Percentiles rank a stretch among this genome's conserved stretches.
Evolutionary conservation across 495 filamentous ascomycete species (phyloP).

Genomic region (Glutinoglossum americanum): DNA sequence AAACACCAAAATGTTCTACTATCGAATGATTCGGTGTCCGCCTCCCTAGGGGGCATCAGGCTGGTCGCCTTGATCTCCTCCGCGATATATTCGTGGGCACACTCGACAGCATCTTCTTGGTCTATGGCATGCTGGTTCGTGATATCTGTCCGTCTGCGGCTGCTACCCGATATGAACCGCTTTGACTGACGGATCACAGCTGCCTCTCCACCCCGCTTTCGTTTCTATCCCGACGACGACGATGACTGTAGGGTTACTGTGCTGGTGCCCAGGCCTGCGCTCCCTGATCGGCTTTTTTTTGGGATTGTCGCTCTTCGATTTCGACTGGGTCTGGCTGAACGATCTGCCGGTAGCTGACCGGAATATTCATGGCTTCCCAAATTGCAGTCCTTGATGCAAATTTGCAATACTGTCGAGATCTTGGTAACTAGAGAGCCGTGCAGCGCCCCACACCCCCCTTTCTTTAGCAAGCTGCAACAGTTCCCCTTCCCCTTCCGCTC

Average conservation of each 20-base stretch:
- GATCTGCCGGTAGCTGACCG: conserved; percentile 4
- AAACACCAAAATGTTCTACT: no score
- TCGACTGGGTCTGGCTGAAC: conserved; percentile 7
- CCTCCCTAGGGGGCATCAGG: no score
- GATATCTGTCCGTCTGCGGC: background rate
- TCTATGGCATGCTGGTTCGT: background rate
- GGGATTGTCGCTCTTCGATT: conserved; percentile 4
- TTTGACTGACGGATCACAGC: background rate
- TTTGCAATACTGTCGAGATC: conserved; percentile 7
- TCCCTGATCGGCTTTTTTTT: conserved; percentile 5
- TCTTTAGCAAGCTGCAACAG: conserved; percentile 12
- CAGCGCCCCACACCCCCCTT: conserved; percentile 8
- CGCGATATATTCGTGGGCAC: no score
- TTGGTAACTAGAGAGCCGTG: conserved; percentile 4
- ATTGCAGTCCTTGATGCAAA: conserved; percentile 6
- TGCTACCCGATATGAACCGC: background rate
- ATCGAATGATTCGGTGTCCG: no score
- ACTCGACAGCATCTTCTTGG: conserved; percentile 3
- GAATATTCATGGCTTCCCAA: conserved; percentile 8
- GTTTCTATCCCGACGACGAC: background rate
- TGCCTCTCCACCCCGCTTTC: background rate
- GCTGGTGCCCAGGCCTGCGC: background rate
- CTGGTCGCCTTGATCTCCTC: no score
- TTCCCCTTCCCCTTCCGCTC: conserved; percentile 6
- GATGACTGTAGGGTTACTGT: background rate